Percentiles rank a stretch among this genome's conserved stretches.
Conservation (phyloP, 1,139 yeast genomes). For the Kluyveromyces sp. region DNA sequence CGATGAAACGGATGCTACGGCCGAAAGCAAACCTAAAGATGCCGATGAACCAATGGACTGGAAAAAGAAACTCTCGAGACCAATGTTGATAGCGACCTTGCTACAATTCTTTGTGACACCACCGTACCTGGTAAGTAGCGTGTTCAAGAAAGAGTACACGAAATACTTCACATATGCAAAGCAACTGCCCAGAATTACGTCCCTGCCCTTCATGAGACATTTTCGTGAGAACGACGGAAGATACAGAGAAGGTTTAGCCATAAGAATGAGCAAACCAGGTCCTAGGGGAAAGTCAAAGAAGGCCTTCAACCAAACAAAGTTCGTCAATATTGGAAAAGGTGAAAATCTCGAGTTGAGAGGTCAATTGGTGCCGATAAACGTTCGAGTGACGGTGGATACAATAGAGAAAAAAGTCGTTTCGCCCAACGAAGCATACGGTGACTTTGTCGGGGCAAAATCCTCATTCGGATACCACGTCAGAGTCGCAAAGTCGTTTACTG, state of each 20-base stretch:
- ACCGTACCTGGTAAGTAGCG: constrained; percentile 61
- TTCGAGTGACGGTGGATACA: constrained; percentile 74
- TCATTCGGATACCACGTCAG: constrained; percentile 76
- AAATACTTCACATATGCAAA: constrained; percentile 57
- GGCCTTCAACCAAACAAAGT: constrained; percentile 55
- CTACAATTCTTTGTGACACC: constrained; percentile 84
- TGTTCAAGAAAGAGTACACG: constrained; percentile 43
- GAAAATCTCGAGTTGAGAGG: constrained; percentile 50
- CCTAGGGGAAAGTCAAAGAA: constrained; percentile 34
- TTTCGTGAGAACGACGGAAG: constrained; percentile 33
- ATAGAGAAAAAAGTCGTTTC: constrained; percentile 58
- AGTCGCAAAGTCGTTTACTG: constrained; percentile 51
- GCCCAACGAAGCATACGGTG: constrained; percentile 65
- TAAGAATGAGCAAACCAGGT: constrained; percentile 45
- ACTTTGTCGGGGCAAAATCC: constrained; percentile 45
- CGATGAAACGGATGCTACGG: constrained; percentile 22
- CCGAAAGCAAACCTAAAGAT: constrained; percentile 12
- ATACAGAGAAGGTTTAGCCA: constrained; percentile 64
- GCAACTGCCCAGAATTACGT: constrained; percentile 63
- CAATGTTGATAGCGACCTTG: constrained; percentile 58
- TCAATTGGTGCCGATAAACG: constrained; percentile 66
- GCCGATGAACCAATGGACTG: constrained; percentile 7
- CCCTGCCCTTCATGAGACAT: constrained; percentile 60
- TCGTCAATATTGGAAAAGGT: constrained; percentile 64
- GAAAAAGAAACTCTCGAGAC: constrained; percentile 30